Conservation (phyloP, 2,329 filamentous ascomycete genomes). For the Fusarium algeriense region DNA sequence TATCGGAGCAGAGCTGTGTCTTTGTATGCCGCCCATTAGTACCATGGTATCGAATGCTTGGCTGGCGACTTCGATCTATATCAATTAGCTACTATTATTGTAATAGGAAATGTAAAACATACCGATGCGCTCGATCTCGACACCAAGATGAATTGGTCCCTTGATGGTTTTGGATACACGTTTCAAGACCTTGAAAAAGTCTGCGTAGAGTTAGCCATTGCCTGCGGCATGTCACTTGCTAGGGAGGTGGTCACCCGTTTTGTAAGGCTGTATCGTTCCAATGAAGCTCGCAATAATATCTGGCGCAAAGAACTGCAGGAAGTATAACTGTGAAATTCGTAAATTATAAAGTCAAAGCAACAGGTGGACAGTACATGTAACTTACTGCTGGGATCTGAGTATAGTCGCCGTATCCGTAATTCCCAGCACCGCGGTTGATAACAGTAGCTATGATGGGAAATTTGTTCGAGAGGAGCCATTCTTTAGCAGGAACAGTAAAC, state of each 20-base stretch:
- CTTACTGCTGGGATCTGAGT: not conserved
- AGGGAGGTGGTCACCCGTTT: not conserved
- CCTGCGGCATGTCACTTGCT: too few species aligned
- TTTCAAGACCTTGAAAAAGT: not conserved
- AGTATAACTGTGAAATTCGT: not conserved
- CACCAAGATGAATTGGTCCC: not conserved
- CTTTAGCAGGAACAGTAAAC: not conserved
- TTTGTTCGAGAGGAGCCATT: not conserved
- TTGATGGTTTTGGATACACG: not conserved
- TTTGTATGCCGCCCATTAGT: not conserved
- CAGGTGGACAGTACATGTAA: not conserved
- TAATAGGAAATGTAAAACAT: not conserved
- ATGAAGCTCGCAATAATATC: not conserved
- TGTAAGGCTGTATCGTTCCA: not conserved
- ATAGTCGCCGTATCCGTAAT: constrained; percentile 2
- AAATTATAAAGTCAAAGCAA: not conserved
- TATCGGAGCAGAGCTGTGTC: not conserved
- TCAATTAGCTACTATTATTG: not conserved
- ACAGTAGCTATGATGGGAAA: not conserved
- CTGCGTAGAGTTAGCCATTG: not conserved
- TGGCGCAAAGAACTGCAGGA: not conserved
- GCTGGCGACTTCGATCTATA: not conserved
- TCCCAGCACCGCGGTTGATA: not conserved
- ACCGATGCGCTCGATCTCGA: not conserved
- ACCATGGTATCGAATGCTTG: not conserved